Evolutionary conservation across 495 filamentous ascomycete genomes (phyloP), one percentile per base, ranked within the genome.

Genomic region (Penicillium goetzii): DNA sequence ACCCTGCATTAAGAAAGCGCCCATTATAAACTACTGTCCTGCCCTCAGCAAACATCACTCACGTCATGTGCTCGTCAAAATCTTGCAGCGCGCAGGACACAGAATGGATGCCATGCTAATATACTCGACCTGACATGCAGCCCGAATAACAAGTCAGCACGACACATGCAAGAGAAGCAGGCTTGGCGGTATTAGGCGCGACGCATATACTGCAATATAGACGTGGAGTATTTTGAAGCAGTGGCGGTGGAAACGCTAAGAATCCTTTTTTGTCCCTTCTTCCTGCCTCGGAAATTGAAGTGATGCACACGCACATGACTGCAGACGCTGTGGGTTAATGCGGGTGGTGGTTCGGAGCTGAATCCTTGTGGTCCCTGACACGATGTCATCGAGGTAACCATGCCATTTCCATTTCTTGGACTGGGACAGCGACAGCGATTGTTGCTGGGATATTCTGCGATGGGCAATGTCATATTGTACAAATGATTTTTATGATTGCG

Each of bases 381-480:
- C 32, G 15, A 63, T 58, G 43, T 63, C 43, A 63, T 63, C 36
- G 30, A 38, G 34, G 53, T 32, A 62, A 58, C 52, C 28, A 55
- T 55, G 52, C 17, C 10, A 9, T 23, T 23, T 21, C 21, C 25
- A 12, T 23, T 47, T 23, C 5, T 7, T 43, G n/a, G 41, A 43
- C n/a, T 43, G n/a, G 6, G n/a, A 43, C 15, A 3, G 40, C 17
- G 1, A 43, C 40, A 19, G n/a, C 5, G n/a, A 3, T 40, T 15
- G 30, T 32, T 32, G 30, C 5, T 32, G 9, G 30, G 9, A 7
- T 3, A 7, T 36, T 36, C 34, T 9, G 10, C 1, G 3, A 14
- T 11, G 3, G 12, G 10, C 30, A 36, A 36, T 36, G 34, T 14
- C 10, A 36, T 32, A 32, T 32, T 8, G 30, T 32, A 32, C 30